Evolutionary conservation across 768 basidiomycete species (phyloP), one percentile per base, ranked within the genome.

Genomic region (Epithele typhae): DNA sequence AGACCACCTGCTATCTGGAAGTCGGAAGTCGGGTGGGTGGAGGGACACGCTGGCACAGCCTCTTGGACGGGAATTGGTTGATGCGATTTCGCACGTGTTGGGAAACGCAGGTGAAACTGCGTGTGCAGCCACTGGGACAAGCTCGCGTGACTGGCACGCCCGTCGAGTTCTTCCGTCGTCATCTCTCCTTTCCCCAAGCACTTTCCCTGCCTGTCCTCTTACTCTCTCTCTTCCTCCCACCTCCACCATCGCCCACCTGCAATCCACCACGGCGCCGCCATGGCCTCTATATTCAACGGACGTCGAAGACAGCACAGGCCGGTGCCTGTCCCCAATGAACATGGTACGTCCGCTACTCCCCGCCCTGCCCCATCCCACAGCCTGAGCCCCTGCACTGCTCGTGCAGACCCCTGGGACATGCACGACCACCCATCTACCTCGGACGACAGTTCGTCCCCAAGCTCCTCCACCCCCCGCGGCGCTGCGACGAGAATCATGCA

Each of bases 401-500:
- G 8, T 36, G 12, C 22, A 48, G 51, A 52, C 39, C 25, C 43
- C 22, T 52, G 51, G 51, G 39, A 43, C 1, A 9, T 40, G 17
- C 21, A 33, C 8, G 33, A 27, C 11, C 18, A 33, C 17, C 2
- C 33, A 0, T 5, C 40, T 3, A 8, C 18, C 4, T n/a, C n/a
- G n/a, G 27, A 30, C 27, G 27, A 30, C 27, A 7, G 7, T 14
- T 30, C 27, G 8, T 7, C 27, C 27, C 8, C 27, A 14, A 30
- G 27, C 27, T 30, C 27, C 40, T 52, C 53, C 5, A 43, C 17
- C 25, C 30, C 52, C 11, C 50, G 52, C 15, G 44, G 43, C 1
- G 40, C 57, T 4, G 52, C 57, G 1, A 40, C 45, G n/a, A 56
- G 46, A 42, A 51, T 59, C 45, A 48, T 59, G 47, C 51, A 45